Evolutionary conservation across 1,139 yeast genomes (phyloP).

Genomic region (Yamadazyma triangularis): DNA sequence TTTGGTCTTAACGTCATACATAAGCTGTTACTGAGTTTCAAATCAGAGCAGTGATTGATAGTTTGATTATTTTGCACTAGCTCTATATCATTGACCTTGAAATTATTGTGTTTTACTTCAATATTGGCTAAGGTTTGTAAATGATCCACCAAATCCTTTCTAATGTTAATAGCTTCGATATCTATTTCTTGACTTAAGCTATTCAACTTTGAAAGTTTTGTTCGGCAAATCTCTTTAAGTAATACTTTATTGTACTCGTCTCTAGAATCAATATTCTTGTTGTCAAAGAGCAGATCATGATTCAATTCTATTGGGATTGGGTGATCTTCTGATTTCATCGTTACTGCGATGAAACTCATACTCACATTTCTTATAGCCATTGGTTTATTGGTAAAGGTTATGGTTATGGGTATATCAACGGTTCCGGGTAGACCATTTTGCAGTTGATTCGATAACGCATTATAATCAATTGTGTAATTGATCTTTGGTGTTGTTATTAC

Average conservation of each 20-base stretch:
- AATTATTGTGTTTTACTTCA: conserved; percentile 22
- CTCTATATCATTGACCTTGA: conserved; percentile 1
- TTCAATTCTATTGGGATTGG: conserved; percentile 39
- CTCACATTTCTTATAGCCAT: conserved; percentile 29
- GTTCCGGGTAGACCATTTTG: conserved; percentile 4
- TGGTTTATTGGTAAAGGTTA: conserved; percentile 7
- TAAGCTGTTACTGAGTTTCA: background rate
- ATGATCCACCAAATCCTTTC: conserved; percentile 27
- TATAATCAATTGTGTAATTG: conserved; percentile 24
- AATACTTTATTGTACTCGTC: conserved; percentile 22
- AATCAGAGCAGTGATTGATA: conserved; percentile 1
- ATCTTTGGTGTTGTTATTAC: conserved; percentile 23
- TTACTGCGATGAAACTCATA: conserved; percentile 30
- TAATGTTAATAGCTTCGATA: conserved; percentile 23
- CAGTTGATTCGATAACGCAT: conserved; percentile 21
- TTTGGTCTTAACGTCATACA: background rate
- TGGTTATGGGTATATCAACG: conserved; percentile 29
- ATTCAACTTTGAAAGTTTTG: conserved; percentile 17
- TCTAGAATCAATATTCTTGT: conserved; percentile 6
- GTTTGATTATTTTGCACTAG: conserved; percentile 3
- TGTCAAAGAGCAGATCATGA: conserved; percentile 33
- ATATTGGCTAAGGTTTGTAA: conserved; percentile 24
- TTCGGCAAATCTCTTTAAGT: conserved; percentile 20
- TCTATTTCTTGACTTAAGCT: conserved; percentile 20
- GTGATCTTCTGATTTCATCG: conserved; percentile 26